Percentiles rank a stretch among this genome's conserved stretches.
Evolutionary conservation across 1,139 yeast genomes (phyloP).

Genomic region (Trichomonascaceae sp.): DNA sequence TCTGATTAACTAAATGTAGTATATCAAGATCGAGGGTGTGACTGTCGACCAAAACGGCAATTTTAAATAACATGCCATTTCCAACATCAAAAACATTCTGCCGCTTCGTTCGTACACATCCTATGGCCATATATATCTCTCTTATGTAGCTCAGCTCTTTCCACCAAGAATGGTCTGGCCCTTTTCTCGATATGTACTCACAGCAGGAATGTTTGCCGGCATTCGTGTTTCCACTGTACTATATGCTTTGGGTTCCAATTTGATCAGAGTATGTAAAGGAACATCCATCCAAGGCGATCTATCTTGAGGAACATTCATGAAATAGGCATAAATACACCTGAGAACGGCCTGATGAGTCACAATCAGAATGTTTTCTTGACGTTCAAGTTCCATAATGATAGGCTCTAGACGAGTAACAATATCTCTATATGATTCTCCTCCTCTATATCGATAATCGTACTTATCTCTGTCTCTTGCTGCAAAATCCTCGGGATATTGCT

Average conservation of each 20-base stretch:
- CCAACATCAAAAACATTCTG: not conserved
- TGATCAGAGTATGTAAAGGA: constrained; percentile 89
- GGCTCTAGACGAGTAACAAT: constrained; percentile 94
- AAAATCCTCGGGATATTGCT: constrained; percentile 85
- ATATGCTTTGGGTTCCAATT: constrained; percentile 90
- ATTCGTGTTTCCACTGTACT: constrained; percentile 82
- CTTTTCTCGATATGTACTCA: constrained; percentile 89
- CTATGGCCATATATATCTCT: not conserved
- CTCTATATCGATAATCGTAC: constrained; percentile 90
- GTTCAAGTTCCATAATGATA: constrained; percentile 93
- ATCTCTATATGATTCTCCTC: constrained; percentile 95
- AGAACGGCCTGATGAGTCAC: constrained; percentile 97
- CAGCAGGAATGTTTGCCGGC: constrained; percentile 96
- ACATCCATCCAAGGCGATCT: constrained; percentile 99
- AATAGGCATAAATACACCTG: constrained; percentile 93
- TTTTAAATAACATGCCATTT: too few species aligned
- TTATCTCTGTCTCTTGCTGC: constrained; percentile 93
- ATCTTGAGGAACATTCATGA: constrained; percentile 97
- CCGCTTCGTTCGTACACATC: not conserved
- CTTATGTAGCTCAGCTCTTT: not conserved
- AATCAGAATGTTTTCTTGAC: constrained; percentile 91
- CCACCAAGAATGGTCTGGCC: constrained; percentile 39
- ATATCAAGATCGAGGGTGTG: too few species aligned
- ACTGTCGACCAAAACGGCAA: too few species aligned
- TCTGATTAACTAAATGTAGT: not conserved